A percentile compares a stretch with the other conserved stretches of the same genome.
These are phyloP conservation scores for Corynespora cassiicola DNA, from an alignment of 2,329 filamentous ascomycete species.

Conservation along the genomic window DNA sequence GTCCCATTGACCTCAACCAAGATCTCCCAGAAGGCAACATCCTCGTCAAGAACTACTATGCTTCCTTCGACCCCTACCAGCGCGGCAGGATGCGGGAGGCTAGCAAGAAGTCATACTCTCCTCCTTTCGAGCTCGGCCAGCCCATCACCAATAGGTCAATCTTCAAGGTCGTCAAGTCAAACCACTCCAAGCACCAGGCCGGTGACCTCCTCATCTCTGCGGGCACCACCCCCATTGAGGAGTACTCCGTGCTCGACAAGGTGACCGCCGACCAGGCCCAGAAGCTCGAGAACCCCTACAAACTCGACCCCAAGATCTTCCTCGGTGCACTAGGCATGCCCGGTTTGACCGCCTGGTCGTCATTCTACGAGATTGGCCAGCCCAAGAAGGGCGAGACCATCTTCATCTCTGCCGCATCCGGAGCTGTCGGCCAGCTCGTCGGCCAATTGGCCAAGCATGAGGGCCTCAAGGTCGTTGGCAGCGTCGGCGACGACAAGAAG, in stretches of 20 bases:
- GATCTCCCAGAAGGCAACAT: constrained; percentile 68
- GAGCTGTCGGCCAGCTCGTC: constrained; percentile 82
- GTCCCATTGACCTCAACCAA: constrained; percentile 71
- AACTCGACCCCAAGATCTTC: constrained; percentile 71
- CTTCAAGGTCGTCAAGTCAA: constrained; percentile 74
- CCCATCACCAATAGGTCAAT: constrained; percentile 71
- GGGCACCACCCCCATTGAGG: constrained; percentile 63
- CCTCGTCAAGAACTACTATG: constrained; percentile 72
- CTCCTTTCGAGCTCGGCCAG: constrained; percentile 66
- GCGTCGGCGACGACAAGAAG: constrained; percentile 81
- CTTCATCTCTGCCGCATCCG: constrained; percentile 79
- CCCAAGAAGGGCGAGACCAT: constrained; percentile 82
- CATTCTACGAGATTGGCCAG: constrained; percentile 76
- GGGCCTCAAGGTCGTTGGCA: constrained; percentile 79
- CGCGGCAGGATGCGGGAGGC: constrained; percentile 78
- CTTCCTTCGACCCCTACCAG: constrained; percentile 85
- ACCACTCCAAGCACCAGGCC: constrained; percentile 65
- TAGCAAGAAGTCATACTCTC: constrained; percentile 69
- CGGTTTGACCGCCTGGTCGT: constrained; percentile 76
- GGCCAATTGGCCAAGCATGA: constrained; percentile 84
- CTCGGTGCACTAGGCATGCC: constrained; percentile 81
- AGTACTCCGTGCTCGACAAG: constrained; percentile 69
- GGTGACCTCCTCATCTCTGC: constrained; percentile 70
- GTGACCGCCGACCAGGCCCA: constrained; percentile 51
- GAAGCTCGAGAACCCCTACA: constrained; percentile 73